phyloP scores from a whole-genome alignment of 768 basidiomycete genomes.

The Hemileccinum impolitum region DNA sequence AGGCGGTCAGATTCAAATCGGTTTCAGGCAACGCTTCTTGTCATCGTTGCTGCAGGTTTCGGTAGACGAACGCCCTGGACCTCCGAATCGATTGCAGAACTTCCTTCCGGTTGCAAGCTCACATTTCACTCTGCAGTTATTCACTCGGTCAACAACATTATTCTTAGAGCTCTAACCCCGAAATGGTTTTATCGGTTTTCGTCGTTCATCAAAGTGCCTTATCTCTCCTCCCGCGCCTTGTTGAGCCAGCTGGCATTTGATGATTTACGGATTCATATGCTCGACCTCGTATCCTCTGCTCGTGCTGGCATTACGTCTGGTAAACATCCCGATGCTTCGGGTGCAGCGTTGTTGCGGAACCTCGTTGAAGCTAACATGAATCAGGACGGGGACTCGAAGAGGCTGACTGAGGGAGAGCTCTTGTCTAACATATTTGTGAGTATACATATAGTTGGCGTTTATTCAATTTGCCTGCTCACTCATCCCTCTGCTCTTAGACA shows the following conservation, averaged over 20 bases:
- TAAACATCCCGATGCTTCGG: conserved; percentile 16
- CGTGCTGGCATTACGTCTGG: conserved; percentile 34
- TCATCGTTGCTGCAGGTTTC: conserved; percentile 42
- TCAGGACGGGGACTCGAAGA: conserved; percentile 28
- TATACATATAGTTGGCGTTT: not conserved
- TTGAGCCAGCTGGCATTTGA: conserved; percentile 32
- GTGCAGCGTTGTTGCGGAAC: conserved; percentile 41
- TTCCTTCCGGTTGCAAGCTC: conserved; percentile 30
- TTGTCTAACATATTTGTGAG: conserved; percentile 49
- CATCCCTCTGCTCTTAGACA: conserved; percentile 23
- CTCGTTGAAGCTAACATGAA: conserved; percentile 48
- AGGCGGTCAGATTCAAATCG: not conserved
- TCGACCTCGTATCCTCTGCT: conserved; percentile 39
- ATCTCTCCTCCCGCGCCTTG: conserved; percentile 31
- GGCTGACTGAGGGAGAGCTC: conserved; percentile 43
- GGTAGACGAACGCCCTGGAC: conserved; percentile 36
- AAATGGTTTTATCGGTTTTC: conserved; percentile 30
- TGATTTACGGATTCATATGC: conserved; percentile 40
- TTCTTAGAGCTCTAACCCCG: conserved; percentile 33
- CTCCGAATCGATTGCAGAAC: conserved; percentile 25
- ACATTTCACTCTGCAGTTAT: conserved; percentile 37
- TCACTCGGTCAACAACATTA: conserved; percentile 17
- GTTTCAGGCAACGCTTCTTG: conserved; percentile 34
- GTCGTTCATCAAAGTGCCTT: conserved; percentile 31
- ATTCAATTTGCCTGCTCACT: not conserved